These are phyloP conservation scores for Aspergillus sp. DNA, from an alignment of 2,329 filamentous ascomycete species.

Conservation along the genomic window DNA sequence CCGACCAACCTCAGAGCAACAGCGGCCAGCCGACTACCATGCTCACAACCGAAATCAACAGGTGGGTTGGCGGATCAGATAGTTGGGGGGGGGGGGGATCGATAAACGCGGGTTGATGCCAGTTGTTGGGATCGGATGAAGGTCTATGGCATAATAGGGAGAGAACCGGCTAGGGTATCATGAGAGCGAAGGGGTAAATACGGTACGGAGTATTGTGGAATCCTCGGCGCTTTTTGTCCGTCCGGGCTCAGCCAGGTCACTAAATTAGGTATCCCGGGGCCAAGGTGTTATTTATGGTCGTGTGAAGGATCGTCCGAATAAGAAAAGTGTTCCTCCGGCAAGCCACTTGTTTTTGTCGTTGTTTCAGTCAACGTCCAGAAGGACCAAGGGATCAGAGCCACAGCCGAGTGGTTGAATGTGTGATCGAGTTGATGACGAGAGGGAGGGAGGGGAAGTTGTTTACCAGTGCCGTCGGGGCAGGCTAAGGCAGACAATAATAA, in stretches of 20 bases:
- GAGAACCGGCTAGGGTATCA: neutral
- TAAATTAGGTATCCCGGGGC: neutral
- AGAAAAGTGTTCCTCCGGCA: neutral
- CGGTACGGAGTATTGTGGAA: neutral
- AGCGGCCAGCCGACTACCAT: constrained; percentile 24
- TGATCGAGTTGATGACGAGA: neutral
- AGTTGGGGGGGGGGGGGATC: neutral
- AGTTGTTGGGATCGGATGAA: neutral
- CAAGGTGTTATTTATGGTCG: neutral
- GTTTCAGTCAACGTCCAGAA: neutral
- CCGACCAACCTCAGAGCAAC: constrained; percentile 24
- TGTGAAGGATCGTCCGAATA: neutral
- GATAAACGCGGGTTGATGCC: neutral
- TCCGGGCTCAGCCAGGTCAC: neutral
- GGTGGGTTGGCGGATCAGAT: constrained; percentile 6
- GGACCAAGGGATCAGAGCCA: neutral
- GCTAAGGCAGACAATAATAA: neutral
- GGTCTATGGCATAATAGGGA: neutral
- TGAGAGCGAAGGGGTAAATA: neutral
- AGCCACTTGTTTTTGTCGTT: neutral
- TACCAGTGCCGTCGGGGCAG: neutral
- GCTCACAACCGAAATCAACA: constrained; percentile 21
- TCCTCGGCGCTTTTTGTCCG: neutral
- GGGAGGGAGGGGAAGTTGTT: neutral
- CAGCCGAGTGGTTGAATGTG: neutral